Evolutionary conservation across 805 yeast species (phyloP).

Genomic region (Huiozyma sinensis): DNA sequence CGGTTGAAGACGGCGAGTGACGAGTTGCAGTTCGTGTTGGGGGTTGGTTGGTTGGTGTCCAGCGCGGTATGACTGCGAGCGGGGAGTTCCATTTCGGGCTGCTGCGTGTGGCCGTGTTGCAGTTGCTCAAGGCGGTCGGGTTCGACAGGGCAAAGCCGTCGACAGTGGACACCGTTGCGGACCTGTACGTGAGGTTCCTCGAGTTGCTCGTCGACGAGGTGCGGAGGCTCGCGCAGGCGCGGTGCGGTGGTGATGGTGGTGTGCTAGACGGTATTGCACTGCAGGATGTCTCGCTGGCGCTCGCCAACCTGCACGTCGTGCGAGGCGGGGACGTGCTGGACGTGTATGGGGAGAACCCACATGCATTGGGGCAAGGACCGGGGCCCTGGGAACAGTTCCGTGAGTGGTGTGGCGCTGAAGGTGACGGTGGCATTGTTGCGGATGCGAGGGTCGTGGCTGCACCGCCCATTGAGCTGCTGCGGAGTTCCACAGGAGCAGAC

Average conservation of each 20-base stretch:
- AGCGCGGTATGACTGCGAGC: too few relatives aligned
- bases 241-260: slow-evolving; percentile 25
- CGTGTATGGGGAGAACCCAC: slow-evolving; percentile 38
- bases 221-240: slow-evolving; percentile 36
- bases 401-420: slow-evolving; percentile 38
- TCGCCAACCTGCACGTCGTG: slow-evolving; percentile 51
- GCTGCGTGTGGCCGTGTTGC: slow-evolving; percentile 40
- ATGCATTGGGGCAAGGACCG: slow-evolving; percentile 6
- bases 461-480: slow-evolving; percentile 17
- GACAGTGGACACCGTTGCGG: slow-evolving; percentile 67
- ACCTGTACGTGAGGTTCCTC: slow-evolving; percentile 57
- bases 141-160: slow-evolving; percentile 69
- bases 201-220: slow-evolving; percentile 43
- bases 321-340: slow-evolving; percentile 49
- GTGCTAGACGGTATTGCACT: slow-evolving; percentile 35
- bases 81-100: slow-evolving; percentile 37
- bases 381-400: slow-evolving; percentile 11
- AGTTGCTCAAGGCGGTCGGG: slow-evolving; percentile 64
- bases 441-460: slow-evolving; percentile 32
- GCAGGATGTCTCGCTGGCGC: slow-evolving; percentile 64
- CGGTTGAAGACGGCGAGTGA: too few relatives aligned
- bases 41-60: too few relatives aligned
- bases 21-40: too few relatives aligned
- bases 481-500: not conserved
- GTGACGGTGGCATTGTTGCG: slow-evolving; percentile 49